phyloP scores from a whole-genome alignment of 345 rosid species.

The Stellera chamaejasme region DNA sequence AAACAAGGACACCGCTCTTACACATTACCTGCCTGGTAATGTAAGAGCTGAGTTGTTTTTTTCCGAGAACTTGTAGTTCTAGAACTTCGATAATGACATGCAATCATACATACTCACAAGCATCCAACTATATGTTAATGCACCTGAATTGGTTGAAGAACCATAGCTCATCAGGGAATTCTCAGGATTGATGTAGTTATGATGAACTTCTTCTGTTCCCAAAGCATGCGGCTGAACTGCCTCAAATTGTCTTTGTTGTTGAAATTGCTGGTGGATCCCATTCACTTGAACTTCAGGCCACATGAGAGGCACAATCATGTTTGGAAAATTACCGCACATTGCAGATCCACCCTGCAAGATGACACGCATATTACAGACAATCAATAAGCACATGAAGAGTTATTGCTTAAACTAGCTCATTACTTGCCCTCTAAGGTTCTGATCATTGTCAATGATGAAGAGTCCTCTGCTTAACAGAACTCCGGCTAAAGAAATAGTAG shows the following conservation, averaged over 20 bases:
- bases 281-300: slow-evolving; percentile 56
- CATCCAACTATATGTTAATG: background rate
- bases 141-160: slow-evolving; percentile 65
- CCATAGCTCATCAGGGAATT: slow-evolving; percentile 58
- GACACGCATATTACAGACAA: slow-evolving; percentile 1
- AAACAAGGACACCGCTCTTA: background rate
- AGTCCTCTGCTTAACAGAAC: no score
- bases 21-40: slow-evolving; percentile 3
- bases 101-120: background rate
- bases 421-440: background rate
- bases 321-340: slow-evolving; percentile 49
- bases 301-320: slow-evolving; percentile 50
- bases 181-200: slow-evolving; percentile 41
- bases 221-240: slow-evolving; percentile 53
- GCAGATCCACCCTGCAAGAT: slow-evolving; percentile 48
- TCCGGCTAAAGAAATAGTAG: no score
- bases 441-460: no score
- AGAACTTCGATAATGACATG: background rate
- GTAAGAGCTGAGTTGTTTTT: background rate
- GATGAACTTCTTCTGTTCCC: slow-evolving; percentile 62
- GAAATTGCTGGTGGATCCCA: slow-evolving; percentile 54
- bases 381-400: background rate
- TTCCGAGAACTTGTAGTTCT: background rate
- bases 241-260: slow-evolving; percentile 61
- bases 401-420: background rate